These are phyloP conservation scores for Termitomyces sp. DNA, from an alignment of 768 basidiomycete species.

Conservation along the genomic window DNA sequence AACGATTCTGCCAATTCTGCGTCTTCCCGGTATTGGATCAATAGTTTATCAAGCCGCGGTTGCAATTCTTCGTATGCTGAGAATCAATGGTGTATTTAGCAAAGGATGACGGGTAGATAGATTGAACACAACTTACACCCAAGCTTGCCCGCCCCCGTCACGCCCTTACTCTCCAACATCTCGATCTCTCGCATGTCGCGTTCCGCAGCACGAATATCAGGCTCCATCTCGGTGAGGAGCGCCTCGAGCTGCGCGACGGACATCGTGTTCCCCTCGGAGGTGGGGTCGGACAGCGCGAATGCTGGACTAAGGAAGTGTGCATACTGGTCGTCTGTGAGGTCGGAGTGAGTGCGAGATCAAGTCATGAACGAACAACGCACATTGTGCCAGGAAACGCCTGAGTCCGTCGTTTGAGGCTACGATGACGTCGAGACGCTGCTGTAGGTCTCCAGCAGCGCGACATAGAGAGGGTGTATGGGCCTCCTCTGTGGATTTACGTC, in stretches of 20 bases:
- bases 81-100: slow-evolving; percentile 13
- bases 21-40: slow-evolving; percentile 59
- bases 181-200: slow-evolving; percentile 79
- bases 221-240: slow-evolving; percentile 73
- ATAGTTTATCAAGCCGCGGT: slow-evolving; percentile 60
- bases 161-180: slow-evolving; percentile 61
- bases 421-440: slow-evolving; percentile 47
- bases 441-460: slow-evolving; percentile 56
- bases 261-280: slow-evolving; percentile 54
- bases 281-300: slow-evolving; percentile 52
- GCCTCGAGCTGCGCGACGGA: slow-evolving; percentile 64
- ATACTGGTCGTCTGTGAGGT: slow-evolving; percentile 63
- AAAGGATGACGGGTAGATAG: background rate
- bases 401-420: slow-evolving; percentile 69
- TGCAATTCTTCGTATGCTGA: slow-evolving; percentile 46
- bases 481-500: slow-evolving; percentile 32
- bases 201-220: slow-evolving; percentile 78
- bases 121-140: slow-evolving; percentile 38
- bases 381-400: slow-evolving; percentile 69
- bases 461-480: slow-evolving; percentile 46
- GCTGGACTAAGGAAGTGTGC: slow-evolving; percentile 69
- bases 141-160: slow-evolving; percentile 68
- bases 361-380: slow-evolving; percentile 32
- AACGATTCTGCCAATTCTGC: slow-evolving; percentile 48
- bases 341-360: background rate